Evolutionary conservation across 208 protist genomes (phyloP).

Genomic region (Acanthamoeba divionensis): DNA sequence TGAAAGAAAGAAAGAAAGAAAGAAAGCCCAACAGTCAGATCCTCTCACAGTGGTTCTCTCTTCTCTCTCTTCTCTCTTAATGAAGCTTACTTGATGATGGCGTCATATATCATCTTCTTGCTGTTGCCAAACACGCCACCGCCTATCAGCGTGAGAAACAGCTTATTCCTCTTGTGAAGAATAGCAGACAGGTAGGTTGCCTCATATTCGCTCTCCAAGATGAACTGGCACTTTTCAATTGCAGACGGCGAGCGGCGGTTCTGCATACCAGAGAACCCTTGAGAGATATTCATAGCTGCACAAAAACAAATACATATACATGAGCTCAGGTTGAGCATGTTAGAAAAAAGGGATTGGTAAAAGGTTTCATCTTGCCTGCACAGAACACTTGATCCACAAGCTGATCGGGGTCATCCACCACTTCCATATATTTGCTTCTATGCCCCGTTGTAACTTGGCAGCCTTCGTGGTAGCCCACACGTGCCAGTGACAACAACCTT

Average conservation of each 20-base stretch:
- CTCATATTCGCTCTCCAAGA: constrained; percentile 45
- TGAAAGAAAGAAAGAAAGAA: too few relatives aligned
- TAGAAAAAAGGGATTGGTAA: too few relatives aligned
- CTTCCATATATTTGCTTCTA: neutral
- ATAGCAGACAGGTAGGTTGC: constrained; percentile 49
- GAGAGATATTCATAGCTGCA: constrained; percentile 29
- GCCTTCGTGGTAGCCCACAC: neutral
- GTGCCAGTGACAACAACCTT: too few relatives aligned
- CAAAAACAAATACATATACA: too few relatives aligned
- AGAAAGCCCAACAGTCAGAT: too few relatives aligned
- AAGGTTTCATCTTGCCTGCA: too few relatives aligned
- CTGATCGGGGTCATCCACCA: constrained; percentile 35
- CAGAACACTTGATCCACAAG: constrained; percentile 51
- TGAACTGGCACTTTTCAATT: constrained; percentile 44
- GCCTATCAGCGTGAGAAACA: constrained; percentile 45
- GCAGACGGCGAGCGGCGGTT: neutral
- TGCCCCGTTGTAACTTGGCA: constrained; percentile 26
- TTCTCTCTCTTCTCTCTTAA: too few relatives aligned
- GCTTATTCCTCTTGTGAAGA: neutral
- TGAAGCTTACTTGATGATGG: constrained; percentile 50
- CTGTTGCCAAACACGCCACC: constrained; percentile 53
- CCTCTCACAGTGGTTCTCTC: too few relatives aligned
- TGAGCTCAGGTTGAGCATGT: too few relatives aligned
- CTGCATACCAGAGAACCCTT: constrained; percentile 31
- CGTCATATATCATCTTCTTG: constrained; percentile 12